These are phyloP conservation scores for Thraustotheca clavata DNA, from an alignment of 352 stramenopile species.

Conservation along the genomic window DNA sequence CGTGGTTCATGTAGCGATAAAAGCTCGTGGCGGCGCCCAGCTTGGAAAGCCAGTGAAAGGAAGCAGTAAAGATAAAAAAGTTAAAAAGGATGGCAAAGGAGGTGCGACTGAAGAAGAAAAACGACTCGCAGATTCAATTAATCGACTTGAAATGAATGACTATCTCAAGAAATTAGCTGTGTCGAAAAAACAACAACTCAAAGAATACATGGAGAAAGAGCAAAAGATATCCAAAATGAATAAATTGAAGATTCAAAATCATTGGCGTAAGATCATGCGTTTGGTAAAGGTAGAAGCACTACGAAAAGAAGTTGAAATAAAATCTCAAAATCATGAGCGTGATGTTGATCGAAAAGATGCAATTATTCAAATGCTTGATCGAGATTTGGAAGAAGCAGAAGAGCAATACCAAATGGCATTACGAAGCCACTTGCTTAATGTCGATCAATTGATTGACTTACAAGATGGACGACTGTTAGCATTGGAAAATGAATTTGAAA, in stretches of 20 bases:
- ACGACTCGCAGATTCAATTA: slow-evolving; percentile 65
- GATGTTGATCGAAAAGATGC: slow-evolving; percentile 92
- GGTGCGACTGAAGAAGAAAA: slow-evolving; percentile 53
- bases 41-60: slow-evolving; percentile 74
- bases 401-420: slow-evolving; percentile 91
- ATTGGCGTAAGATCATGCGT: slow-evolving; percentile 95
- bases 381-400: slow-evolving; percentile 89
- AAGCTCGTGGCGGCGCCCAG: slow-evolving; percentile 51
- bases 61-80: slow-evolving; percentile 58
- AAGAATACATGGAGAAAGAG: slow-evolving; percentile 71
- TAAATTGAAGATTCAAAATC: slow-evolving; percentile 91
- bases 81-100: slow-evolving; percentile 46
- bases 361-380: slow-evolving; percentile 93
- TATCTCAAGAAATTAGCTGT: slow-evolving; percentile 72
- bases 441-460: slow-evolving; percentile 89
- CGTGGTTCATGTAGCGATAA: slow-evolving; percentile 8
- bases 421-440: slow-evolving; percentile 79
- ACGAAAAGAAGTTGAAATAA: slow-evolving; percentile 89
- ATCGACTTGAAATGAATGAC: slow-evolving; percentile 78
- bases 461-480: slow-evolving; percentile 81
- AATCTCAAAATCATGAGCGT: slow-evolving; percentile 91
- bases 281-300: slow-evolving; percentile 88
- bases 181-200: slow-evolving; percentile 65
- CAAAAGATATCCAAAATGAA: slow-evolving; percentile 70
- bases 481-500: slow-evolving; percentile 88